Percentiles rank a stretch among this genome's conserved stretches.
These are phyloP conservation scores for Rhinocladiella mackenziei DNA, from an alignment of 2,329 filamentous ascomycete species.

Conservation along the genomic window DNA sequence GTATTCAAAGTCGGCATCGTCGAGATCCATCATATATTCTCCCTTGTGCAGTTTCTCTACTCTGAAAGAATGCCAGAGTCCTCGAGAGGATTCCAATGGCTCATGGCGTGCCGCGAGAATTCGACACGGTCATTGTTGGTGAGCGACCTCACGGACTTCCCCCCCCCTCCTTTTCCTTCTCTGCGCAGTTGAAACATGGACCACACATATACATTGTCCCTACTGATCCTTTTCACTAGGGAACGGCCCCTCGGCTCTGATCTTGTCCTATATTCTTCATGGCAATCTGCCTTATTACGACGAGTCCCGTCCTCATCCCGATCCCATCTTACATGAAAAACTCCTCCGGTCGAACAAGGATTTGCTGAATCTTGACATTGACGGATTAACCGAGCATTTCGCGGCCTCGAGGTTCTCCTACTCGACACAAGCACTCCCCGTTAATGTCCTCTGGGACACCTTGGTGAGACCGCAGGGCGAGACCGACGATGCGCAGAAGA, in stretches of 20 bases:
- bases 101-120: slow-evolving; percentile 24
- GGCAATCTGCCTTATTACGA: slow-evolving; percentile 57
- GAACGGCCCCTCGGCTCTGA: slow-evolving; percentile 59
- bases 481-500: slow-evolving; percentile 50
- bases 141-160: slow-evolving; percentile 13
- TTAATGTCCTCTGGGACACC: slow-evolving; percentile 59
- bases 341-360: slow-evolving; percentile 31
- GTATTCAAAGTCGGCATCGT: no score
- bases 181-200: no score
- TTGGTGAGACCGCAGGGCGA: slow-evolving; percentile 57
- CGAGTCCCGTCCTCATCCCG: slow-evolving; percentile 48
- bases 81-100: slow-evolving; percentile 25
- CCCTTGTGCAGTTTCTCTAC: background rate
- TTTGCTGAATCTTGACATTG: slow-evolving; percentile 47
- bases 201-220: no score
- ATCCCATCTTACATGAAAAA: slow-evolving; percentile 1
- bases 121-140: slow-evolving; percentile 35
- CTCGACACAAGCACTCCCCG: slow-evolving; percentile 57
- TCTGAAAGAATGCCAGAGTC: slow-evolving; percentile 16
- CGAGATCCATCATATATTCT: background rate
- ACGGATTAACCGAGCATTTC: slow-evolving; percentile 55
- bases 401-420: slow-evolving; percentile 55
- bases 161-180: no score
- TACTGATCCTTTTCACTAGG: slow-evolving; percentile 47
- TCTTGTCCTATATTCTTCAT: slow-evolving; percentile 60